Percentiles rank a stretch among this genome's conserved stretches.
These are phyloP conservation scores for Lasiodiplodia sp. DNA, from an alignment of 2,329 filamentous ascomycete genomes.

Conservation along the genomic window DNA sequence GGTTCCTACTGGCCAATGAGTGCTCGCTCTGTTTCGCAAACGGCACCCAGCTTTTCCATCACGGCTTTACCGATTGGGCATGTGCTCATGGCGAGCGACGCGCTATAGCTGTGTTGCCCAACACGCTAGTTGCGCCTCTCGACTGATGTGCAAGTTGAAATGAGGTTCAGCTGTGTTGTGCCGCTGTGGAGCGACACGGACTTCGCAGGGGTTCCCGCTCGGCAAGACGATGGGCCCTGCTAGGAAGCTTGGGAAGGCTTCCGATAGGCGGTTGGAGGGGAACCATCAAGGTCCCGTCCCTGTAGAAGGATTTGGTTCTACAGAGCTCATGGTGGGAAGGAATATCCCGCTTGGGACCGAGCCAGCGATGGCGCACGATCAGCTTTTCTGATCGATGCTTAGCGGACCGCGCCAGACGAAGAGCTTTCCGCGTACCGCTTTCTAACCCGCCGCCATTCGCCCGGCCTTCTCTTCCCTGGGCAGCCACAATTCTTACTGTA, in stretches of 20 bases:
- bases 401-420: conserved; percentile 6
- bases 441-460: background rate
- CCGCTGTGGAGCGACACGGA: conserved; percentile 1
- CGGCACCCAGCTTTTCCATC: background rate
- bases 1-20: background rate
- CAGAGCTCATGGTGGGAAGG: background rate
- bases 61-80: background rate
- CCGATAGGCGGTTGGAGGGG: conserved; percentile 1
- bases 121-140: background rate
- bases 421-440: background rate
- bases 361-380: background rate
- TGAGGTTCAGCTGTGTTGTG: conserved; percentile 1
- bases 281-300: background rate
- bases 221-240: conserved; percentile 2
- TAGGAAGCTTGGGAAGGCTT: conserved; percentile 1
- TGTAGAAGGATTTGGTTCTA: conserved; percentile 7
- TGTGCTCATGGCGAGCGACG: background rate
- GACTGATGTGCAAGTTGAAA: background rate
- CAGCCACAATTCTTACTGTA: background rate
- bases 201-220: conserved; percentile 4
- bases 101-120: conserved; percentile 1
- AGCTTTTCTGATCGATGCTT: conserved; percentile 1
- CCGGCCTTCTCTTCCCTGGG: background rate
- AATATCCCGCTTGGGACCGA: conserved; percentile 23
- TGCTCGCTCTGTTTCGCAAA: background rate